A percentile compares a stretch with the other conserved stretches of the same genome.
Conservation (phyloP, 306 rosid genomes). For the Vachellia collinsii region DNA sequence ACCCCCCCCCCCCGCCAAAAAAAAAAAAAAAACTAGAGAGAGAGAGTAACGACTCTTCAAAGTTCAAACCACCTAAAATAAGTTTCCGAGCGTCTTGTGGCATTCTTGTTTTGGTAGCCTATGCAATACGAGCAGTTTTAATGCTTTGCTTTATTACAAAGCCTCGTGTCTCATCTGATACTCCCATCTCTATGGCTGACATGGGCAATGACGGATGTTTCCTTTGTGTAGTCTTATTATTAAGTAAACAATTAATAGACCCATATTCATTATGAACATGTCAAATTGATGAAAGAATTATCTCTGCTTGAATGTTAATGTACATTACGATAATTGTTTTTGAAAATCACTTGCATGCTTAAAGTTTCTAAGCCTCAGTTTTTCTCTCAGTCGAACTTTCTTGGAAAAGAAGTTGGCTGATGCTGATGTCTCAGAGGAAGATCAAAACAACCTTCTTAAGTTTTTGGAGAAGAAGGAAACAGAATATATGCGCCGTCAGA, state of each 20-base stretch:
- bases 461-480: slow-evolving; percentile 98
- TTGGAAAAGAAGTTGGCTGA: slow-evolving; percentile 96
- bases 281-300: slow-evolving; percentile 23
- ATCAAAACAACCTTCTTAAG: slow-evolving; percentile 88
- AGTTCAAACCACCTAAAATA: slow-evolving; percentile 5
- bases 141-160: background rate
- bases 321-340: slow-evolving; percentile 25
- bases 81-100: background rate
- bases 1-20: too few relatives aligned
- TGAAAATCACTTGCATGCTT: background rate
- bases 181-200: background rate
- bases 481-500: slow-evolving; percentile 97
- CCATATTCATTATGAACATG: slow-evolving; percentile 10
- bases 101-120: background rate
- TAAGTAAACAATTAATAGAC: background rate
- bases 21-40: background rate
- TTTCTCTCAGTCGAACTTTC: slow-evolving; percentile 63
- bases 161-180: background rate
- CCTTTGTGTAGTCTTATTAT: slow-evolving; percentile 2
- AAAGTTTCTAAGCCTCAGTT: slow-evolving; percentile 28
- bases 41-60: background rate
- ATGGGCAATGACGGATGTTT: background rate
- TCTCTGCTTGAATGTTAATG: slow-evolving; percentile 30
- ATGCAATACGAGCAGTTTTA: background rate
- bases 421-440: slow-evolving; percentile 98